Conservation (phyloP, 2,329 filamentous ascomycete species). For the Helminthosporium solani region DNA sequence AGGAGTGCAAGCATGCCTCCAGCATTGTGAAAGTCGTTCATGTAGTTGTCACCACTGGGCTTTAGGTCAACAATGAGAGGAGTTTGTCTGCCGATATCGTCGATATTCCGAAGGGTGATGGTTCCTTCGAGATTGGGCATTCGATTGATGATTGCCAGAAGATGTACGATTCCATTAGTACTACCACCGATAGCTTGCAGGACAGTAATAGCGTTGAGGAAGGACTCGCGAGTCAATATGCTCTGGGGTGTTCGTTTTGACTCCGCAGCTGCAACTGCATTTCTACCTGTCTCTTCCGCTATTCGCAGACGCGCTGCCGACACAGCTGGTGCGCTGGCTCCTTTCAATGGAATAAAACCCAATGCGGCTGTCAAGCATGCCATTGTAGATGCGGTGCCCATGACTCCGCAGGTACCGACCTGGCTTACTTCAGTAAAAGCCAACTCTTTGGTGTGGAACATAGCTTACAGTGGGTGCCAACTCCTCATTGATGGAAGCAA, state of each 20-base stretch:
- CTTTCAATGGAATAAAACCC: constrained; percentile 55
- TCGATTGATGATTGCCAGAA: constrained; percentile 51
- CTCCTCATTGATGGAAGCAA: constrained; percentile 69
- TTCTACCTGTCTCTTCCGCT: constrained; percentile 56
- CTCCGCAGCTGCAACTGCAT: constrained; percentile 48
- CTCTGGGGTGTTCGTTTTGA: constrained; percentile 46
- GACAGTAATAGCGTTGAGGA: constrained; percentile 49
- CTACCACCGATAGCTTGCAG: constrained; percentile 49
- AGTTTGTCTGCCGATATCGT: constrained; percentile 73
- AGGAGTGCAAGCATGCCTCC: constrained; percentile 80
- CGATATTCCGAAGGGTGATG: constrained; percentile 75
- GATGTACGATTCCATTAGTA: constrained; percentile 48
- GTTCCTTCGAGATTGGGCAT: constrained; percentile 64
- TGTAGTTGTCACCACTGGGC: constrained; percentile 78
- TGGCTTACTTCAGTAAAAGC: constrained; percentile 1
- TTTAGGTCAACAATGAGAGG: constrained; percentile 82
- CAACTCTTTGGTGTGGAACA: not conserved
- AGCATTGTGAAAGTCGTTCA: constrained; percentile 82
- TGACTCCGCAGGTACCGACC: constrained; percentile 58
- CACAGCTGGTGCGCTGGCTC: constrained; percentile 56
- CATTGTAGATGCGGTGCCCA: constrained; percentile 61
- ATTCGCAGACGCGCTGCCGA: constrained; percentile 54
- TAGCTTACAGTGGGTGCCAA: constrained; percentile 64
- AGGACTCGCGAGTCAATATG: constrained; percentile 50
- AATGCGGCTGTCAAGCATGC: constrained; percentile 55